phyloP scores from a whole-genome alignment of 768 basidiomycete genomes.

The Lentinula guzmanii region DNA sequence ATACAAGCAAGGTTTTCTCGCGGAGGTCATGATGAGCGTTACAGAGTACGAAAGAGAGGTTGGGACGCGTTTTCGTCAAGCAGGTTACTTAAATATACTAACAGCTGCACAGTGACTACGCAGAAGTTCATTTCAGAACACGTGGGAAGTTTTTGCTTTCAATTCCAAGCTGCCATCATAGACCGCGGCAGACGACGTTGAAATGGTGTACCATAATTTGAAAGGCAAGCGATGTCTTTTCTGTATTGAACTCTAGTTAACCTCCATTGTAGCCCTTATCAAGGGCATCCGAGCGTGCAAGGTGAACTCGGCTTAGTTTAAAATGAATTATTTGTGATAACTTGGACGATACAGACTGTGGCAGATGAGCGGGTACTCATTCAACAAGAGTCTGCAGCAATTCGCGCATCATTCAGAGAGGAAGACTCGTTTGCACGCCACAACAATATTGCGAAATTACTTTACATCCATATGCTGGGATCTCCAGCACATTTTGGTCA shows the following conservation, averaged over 20 bases:
- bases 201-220: constrained; percentile 81
- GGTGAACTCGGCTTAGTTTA: constrained; percentile 34
- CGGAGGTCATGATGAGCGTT: neutral
- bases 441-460: constrained; percentile 95
- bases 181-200: neutral
- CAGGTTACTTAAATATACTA: neutral
- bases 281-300: constrained; percentile 98
- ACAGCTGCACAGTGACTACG: neutral
- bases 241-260: constrained; percentile 17
- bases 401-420: constrained; percentile 94
- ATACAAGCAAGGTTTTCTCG: neutral
- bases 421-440: constrained; percentile 94
- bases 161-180: neutral
- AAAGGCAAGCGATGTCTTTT: constrained; percentile 48
- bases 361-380: constrained; percentile 97
- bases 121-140: neutral
- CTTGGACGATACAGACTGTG: constrained; percentile 59
- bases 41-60: neutral
- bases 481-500: constrained; percentile 99
- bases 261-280: constrained; percentile 66
- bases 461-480: constrained; percentile 99
- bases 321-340: constrained; percentile 17
- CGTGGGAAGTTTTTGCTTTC: neutral
- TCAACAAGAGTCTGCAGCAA: constrained; percentile 95
- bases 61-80: neutral